Conservation (phyloP, 805 yeast genomes). For the Kluyveromyces starmeri region DNA sequence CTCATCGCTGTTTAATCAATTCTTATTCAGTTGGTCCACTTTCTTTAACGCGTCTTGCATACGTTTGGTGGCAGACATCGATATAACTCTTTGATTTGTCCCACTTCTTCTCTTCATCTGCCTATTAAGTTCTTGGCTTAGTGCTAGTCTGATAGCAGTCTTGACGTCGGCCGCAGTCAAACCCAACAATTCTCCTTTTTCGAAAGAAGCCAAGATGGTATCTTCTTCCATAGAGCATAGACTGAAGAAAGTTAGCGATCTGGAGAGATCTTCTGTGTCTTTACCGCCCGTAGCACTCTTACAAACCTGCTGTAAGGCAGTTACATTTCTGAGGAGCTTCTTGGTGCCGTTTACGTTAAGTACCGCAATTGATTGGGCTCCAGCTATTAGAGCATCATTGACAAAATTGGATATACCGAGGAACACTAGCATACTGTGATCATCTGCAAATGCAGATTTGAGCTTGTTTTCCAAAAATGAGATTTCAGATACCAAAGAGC, state of each 20-base stretch:
- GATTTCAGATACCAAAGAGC: slow-evolving; percentile 21
- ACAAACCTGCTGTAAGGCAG: slow-evolving; percentile 23
- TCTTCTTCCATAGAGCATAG: slow-evolving; percentile 19
- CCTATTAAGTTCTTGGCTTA: slow-evolving; percentile 23
- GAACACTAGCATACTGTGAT: slow-evolving; percentile 16
- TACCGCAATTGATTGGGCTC: slow-evolving; percentile 18
- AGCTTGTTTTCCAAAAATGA: slow-evolving; percentile 22
- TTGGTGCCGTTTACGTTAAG: slow-evolving; percentile 26
- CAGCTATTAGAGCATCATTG: slow-evolving; percentile 18
- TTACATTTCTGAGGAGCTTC: slow-evolving; percentile 25
- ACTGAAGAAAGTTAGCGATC: slow-evolving; percentile 17
- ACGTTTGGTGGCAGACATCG: slow-evolving; percentile 22
- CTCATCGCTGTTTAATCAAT: too few relatives aligned
- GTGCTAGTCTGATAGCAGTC: slow-evolving; percentile 23
- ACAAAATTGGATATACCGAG: slow-evolving; percentile 20
- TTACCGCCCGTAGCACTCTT: slow-evolving; percentile 19
- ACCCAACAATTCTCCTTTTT: slow-evolving; percentile 13
- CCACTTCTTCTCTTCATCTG: slow-evolving; percentile 16
- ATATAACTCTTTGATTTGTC: slow-evolving; percentile 10
- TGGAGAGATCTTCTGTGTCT: slow-evolving; percentile 17
- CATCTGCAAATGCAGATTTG: slow-evolving; percentile 14
- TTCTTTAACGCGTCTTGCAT: slow-evolving; percentile 21
- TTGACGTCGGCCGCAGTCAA: slow-evolving; percentile 18
- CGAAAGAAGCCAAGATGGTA: slow-evolving; percentile 14
- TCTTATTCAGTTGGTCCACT: slow-evolving; percentile 7